Evolutionary conservation across 768 basidiomycete species (phyloP).

Genomic region (Russula brevipes): DNA sequence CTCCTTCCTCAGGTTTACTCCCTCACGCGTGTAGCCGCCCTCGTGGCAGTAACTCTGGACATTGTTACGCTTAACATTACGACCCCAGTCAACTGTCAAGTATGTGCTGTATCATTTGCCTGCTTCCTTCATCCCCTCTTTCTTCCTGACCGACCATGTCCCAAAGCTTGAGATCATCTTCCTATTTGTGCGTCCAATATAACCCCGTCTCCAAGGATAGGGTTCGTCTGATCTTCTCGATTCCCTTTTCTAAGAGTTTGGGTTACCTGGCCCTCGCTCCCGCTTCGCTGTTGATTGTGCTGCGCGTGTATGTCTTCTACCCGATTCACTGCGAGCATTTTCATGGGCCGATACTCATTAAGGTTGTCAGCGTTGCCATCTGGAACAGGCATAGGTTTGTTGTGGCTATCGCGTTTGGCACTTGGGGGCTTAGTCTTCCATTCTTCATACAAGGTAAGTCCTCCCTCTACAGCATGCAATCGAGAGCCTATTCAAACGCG

Average conservation of each 20-base stretch:
- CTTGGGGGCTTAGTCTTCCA: neutral
- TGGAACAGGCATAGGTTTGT: neutral
- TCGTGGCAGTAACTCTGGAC: neutral
- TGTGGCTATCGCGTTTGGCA: neutral
- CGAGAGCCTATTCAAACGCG: neutral
- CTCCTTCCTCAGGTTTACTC: neutral
- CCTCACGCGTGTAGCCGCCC: neutral
- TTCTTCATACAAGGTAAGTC: constrained; percentile 7
- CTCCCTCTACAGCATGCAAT: too few relatives aligned
- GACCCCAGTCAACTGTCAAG: neutral
- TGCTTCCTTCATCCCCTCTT: neutral
- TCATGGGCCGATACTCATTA: neutral
- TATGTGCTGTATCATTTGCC: neutral
- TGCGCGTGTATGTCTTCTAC: constrained; percentile 13
- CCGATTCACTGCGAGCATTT: neutral
- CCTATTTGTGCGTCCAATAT: neutral
- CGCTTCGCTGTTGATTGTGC: constrained; percentile 6
- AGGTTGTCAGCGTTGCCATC: neutral
- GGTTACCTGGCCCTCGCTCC: neutral
- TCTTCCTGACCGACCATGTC: neutral
- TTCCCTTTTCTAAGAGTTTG: neutral
- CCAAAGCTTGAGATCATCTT: neutral
- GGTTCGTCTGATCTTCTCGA: neutral
- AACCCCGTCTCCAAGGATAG: neutral
- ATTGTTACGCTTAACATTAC: neutral